phyloP scores from a whole-genome alignment of 768 basidiomycete species.

The Lyophyllum shimeji region DNA sequence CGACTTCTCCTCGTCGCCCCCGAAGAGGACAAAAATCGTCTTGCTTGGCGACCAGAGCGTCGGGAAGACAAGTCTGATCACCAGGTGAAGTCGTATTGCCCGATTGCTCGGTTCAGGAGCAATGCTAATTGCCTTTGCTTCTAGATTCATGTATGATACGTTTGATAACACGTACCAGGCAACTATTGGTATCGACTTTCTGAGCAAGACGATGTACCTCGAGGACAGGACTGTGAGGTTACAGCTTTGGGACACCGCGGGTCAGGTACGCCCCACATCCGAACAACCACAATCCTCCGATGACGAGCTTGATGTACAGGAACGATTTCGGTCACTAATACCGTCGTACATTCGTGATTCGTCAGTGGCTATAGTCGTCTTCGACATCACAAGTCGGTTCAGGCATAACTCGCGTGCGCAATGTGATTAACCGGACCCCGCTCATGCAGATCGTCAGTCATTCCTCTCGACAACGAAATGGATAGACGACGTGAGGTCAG shows the following conservation, averaged over 20 bases:
- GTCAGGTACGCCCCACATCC: constrained; percentile 58
- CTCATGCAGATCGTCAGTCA: constrained; percentile 81
- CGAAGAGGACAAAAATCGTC: constrained; percentile 96
- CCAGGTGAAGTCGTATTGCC: constrained; percentile 55
- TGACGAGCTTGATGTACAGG: constrained; percentile 44
- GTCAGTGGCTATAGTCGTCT: constrained; percentile 97
- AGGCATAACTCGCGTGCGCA: background rate
- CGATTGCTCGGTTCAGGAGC: constrained; percentile 5
- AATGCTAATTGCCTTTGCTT: constrained; percentile 6
- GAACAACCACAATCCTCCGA: background rate
- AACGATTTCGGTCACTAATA: constrained; percentile 95
- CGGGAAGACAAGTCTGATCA: constrained; percentile 98
- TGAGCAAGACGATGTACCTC: constrained; percentile 99
- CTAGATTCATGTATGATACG: constrained; percentile 97
- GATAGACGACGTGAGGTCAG: constrained; percentile 99
- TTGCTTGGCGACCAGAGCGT: constrained; percentile 96
- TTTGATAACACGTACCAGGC: constrained; percentile 99
- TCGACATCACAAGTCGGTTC: constrained; percentile 93
- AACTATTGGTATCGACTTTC: constrained; percentile 97
- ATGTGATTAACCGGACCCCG: constrained; percentile 3
- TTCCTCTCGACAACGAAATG: constrained; percentile 98
- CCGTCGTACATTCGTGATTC: constrained; percentile 99
- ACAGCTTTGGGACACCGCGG: constrained; percentile 99
- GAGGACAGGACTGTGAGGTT: constrained; percentile 97
- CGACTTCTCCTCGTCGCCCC: constrained; percentile 85